Conservation (phyloP, 2,329 filamentous ascomycete species). For the Trichoderma sp. region DNA sequence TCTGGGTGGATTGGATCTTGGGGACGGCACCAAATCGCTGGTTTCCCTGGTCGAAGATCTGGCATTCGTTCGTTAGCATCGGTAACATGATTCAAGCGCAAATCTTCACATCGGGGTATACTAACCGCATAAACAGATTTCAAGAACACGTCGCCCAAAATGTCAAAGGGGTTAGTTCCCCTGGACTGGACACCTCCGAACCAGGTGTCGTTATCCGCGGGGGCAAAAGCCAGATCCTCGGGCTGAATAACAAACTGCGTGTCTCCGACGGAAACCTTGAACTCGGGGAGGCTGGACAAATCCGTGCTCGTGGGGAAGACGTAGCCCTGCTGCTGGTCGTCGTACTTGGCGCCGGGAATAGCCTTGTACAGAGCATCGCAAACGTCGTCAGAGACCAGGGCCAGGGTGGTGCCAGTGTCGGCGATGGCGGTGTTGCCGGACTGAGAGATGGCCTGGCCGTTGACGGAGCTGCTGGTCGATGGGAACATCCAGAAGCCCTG, state of each 20-base stretch:
- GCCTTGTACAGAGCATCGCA: slow-evolving; percentile 53
- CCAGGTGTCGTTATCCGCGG: slow-evolving; percentile 7
- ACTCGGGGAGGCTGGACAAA: slow-evolving; percentile 3
- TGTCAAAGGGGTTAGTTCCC: slow-evolving; percentile 18
- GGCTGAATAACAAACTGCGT: slow-evolving; percentile 21
- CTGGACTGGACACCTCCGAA: slow-evolving; percentile 15
- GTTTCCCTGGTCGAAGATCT: slow-evolving; percentile 23
- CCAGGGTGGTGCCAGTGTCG: slow-evolving; percentile 65
- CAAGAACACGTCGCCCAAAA: slow-evolving; percentile 18
- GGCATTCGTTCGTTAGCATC: background rate
- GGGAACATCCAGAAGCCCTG: slow-evolving; percentile 64
- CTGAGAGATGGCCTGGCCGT: slow-evolving; percentile 26
- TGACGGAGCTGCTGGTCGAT: slow-evolving; percentile 33
- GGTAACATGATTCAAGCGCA: background rate
- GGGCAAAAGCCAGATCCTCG: slow-evolving; percentile 4
- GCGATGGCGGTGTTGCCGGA: slow-evolving; percentile 54
- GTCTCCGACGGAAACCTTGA: slow-evolving; percentile 20
- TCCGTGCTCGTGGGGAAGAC: slow-evolving; percentile 43
- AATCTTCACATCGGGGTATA: background rate
- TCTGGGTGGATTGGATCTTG: slow-evolving; percentile 18
- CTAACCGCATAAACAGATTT: slow-evolving; percentile 22
- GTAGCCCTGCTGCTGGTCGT: slow-evolving; percentile 48
- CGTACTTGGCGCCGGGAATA: slow-evolving; percentile 49
- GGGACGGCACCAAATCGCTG: slow-evolving; percentile 20
- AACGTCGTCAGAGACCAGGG: slow-evolving; percentile 60